A percentile compares a stretch with the other conserved stretches of the same genome.
Evolutionary conservation across 257 asterid genomes (phyloP).

Genomic region (Penstemon davidsonii): DNA sequence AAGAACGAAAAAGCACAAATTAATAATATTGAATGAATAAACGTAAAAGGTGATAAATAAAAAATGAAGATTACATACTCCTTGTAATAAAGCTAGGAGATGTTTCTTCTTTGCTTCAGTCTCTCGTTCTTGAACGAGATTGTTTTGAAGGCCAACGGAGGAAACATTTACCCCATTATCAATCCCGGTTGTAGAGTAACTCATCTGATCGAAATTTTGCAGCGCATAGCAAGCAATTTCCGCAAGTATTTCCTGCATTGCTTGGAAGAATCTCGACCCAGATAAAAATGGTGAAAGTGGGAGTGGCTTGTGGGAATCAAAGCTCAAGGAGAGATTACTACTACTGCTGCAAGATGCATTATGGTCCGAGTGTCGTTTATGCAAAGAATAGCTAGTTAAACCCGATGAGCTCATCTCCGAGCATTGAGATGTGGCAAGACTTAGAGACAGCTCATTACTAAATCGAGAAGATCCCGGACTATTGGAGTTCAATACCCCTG

Average conservation of each 20-base stretch:
- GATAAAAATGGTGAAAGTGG: conserved; percentile 46
- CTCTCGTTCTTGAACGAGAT: conserved; percentile 33
- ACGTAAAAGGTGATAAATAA: background rate
- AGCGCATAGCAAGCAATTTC: conserved; percentile 59
- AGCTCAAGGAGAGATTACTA: conserved; percentile 44
- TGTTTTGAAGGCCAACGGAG: conserved; percentile 17
- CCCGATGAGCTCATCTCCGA: conserved; percentile 60
- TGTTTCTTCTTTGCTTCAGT: conserved; percentile 58
- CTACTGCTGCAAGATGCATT: conserved; percentile 50
- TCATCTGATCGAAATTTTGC: conserved; percentile 33
- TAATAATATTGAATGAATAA: background rate
- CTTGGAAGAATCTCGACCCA: conserved; percentile 55
- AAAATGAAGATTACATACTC: conserved; percentile 42
- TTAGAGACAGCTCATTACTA: conserved; percentile 64
- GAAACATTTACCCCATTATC: conserved; percentile 13
- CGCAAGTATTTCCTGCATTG: conserved; percentile 78
- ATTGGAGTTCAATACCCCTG: conserved; percentile 26
- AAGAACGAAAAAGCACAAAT: background rate
- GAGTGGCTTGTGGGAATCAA: conserved; percentile 40
- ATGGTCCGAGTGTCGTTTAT: conserved; percentile 44
- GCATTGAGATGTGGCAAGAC: conserved; percentile 54
- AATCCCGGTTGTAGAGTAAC: conserved; percentile 28
- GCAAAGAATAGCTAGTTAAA: conserved; percentile 38
- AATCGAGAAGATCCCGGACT: conserved; percentile 45
- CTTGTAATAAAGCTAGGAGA: conserved; percentile 63